Base-by-base conservation (phyloP, 805 yeast species). In the Barnettozyma siamensis region DNA sequence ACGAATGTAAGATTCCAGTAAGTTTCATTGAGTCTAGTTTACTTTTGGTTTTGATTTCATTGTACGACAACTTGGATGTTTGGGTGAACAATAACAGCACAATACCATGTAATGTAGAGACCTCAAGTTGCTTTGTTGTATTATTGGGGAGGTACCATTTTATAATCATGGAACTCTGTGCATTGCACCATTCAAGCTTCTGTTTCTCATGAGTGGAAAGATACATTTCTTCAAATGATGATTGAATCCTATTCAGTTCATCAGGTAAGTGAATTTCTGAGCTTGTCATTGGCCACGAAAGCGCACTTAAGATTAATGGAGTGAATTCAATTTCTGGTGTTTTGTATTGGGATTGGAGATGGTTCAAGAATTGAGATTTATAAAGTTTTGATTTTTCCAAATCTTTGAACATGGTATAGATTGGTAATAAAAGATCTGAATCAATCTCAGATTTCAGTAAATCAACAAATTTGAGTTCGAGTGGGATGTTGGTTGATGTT, bases 401-500 rank as follows among this genome's bases (percentile, higher is more conserved):
- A 33, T 55, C 60, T 4, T 48, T 40, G 33, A 55, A 36, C 59
- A 56, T 56, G 5, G 40, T 37, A 1, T 16, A 21, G 9, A 56
- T 20, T 2, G 50, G 44, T 5, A 26, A 24, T 2, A 46, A 29
- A 8, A 47, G 27, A 17, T 52, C 54, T 2, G 33, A 23, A 17
- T 49, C 46, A 8, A 56, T 44, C 16, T 51, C 57, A 1, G 44
- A 32, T 23, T 38, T 41, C 5, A 55, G 12, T 2, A 39, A 21
- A 0, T 31, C 7, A 2, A 54, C 30, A 2, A 55, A 30, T 13
- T 35, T 15, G 1, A 29, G 26, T 23, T 57, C 60, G 1, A 45
- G 37, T 3, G 16, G 6, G 0, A 41, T 18, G n/a, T 42, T 41
- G 19, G 33, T 42, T 1, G 52, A 31, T 3, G 45, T 39, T 2